Evolutionary conservation across 805 yeast species (phyloP), one percentile per base, ranked within the genome.

Genomic region (Kazachstania viticola): DNA sequence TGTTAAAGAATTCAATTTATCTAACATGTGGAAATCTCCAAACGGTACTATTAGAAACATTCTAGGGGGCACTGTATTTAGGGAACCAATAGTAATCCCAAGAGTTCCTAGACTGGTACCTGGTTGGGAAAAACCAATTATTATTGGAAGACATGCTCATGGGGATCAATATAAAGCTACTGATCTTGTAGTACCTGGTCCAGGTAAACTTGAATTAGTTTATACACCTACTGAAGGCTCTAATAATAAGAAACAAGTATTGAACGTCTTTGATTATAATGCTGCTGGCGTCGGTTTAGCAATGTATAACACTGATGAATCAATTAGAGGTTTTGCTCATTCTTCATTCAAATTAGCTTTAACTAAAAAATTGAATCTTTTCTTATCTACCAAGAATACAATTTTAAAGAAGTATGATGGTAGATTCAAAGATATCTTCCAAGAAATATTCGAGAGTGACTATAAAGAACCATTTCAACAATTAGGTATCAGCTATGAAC

Each of bases 81-180:
- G 91, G 59, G 91, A 80, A 53, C 83, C 87, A 34, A 80, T 80
- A 51, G 79, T 80, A 35, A 79, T 80, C 42, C 77, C 79, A 27
- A 73, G 76, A 52, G 72, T 80, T 32, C 91, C 91, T 35, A 64
- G 91, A 50, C 61, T 80, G 35, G 75, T 80, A 26, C 83, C 84
- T 21, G 73, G 75, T 22, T 80, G 91, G 91, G 75, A 77, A 50
- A 69, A 79, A 49, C 88, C 88, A 38, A 80, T 80, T 48, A 75
- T 80, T 33, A 80, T 80, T 45, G 91, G 91, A 36, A 75, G 91
- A 72, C 91, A 80, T 41, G 88, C 88, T 12, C 77, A 72, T 50
- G 88, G 85, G 41, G 91, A 80, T 54, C 88, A 80, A 59, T 80
- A 80, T 56, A 79, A 78, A 58, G 84, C 87, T 33, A 77, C 84